Evolutionary conservation across 306 rosid species (phyloP).

Genomic region (Mucuna pruriens): DNA sequence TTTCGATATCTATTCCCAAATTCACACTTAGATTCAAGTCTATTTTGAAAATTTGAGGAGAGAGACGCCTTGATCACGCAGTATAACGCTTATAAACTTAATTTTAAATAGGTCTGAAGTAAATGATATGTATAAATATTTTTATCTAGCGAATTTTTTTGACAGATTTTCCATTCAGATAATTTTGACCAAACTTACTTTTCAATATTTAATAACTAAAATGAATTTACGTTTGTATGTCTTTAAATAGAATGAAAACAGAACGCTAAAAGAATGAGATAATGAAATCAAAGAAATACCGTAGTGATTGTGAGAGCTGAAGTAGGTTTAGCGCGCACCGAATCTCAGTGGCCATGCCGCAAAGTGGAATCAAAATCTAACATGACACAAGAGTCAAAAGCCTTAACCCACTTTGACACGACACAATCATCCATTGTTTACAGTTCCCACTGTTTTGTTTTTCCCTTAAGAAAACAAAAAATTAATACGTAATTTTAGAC

Average conservation of each 20-base stretch:
- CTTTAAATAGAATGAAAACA: neutral
- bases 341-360: neutral
- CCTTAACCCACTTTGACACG: neutral
- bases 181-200: neutral
- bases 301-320: neutral
- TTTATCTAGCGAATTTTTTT: neutral
- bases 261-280: neutral
- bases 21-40: no score
- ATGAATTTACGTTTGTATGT: neutral
- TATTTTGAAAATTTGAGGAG: no score
- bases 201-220: neutral
- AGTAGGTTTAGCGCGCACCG: neutral
- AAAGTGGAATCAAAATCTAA: neutral
- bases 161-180: neutral
- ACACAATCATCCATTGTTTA: neutral
- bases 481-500: no score
- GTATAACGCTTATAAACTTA: neutral
- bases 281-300: no score
- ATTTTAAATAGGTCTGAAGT: neutral
- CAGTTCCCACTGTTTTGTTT: neutral
- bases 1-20: no score
- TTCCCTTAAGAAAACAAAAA: no score
- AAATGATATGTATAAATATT: neutral
- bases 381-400: neutral
- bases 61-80: no score